Evolutionary conservation across 2,329 filamentous ascomycete genomes (phyloP).

Genomic region (Parascedosporium putredinis): DNA sequence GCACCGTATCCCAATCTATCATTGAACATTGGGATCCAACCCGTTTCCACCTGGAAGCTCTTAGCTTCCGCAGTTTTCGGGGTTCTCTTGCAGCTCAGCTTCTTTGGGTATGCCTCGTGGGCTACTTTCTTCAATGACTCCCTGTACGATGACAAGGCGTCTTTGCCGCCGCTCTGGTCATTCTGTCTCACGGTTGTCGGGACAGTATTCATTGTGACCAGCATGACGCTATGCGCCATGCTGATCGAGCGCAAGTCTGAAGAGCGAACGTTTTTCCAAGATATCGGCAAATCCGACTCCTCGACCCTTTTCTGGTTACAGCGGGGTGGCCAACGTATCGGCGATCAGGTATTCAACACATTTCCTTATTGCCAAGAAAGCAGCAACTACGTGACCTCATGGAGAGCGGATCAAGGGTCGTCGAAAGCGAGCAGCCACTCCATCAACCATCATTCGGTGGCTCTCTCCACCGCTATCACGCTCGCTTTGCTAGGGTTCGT

Average conservation of each 20-base stretch:
- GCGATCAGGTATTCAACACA: not conserved
- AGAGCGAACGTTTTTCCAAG: not conserved
- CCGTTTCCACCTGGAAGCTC: not conserved
- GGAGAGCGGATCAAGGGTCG: not conserved
- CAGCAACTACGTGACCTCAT: not conserved
- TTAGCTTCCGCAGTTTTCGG: not conserved
- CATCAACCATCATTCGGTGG: not conserved
- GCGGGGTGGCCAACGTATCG: not conserved
- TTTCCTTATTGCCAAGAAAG: not conserved
- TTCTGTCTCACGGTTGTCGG: not conserved
- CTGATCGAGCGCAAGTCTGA: not conserved
- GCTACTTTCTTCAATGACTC: not conserved
- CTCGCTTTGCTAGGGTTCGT: not conserved
- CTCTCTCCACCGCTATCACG: not conserved
- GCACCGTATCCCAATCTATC: not conserved
- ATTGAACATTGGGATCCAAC: not conserved
- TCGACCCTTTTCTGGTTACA: not conserved
- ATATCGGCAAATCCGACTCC: not conserved
- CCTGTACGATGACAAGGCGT: too few species aligned
- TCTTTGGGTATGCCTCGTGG: not conserved
- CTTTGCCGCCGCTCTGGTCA: not conserved
- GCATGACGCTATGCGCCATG: not conserved
- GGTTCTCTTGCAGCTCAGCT: not conserved
- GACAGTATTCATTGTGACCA: not conserved
- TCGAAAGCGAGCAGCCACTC: not conserved